Conservation (phyloP, 164 flowering plant species). For the Platanus orientalis region DNA sequence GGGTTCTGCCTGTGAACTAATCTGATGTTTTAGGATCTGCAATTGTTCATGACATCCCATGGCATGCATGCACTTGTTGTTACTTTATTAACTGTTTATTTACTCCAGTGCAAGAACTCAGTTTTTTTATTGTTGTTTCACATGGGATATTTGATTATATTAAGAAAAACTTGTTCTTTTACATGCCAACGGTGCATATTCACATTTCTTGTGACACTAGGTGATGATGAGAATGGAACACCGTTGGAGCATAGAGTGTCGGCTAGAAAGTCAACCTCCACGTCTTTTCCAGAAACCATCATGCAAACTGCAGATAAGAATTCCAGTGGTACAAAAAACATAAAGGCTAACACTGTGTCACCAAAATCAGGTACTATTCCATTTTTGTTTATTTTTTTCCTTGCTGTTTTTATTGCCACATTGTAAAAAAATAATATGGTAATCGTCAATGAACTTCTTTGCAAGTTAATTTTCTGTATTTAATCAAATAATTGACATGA, state of each 20-base stretch:
- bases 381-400: background rate
- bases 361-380: slow-evolving; percentile 35
- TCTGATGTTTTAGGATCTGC: too few species aligned
- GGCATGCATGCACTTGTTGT: too few species aligned
- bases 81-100: too few species aligned
- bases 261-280: slow-evolving; percentile 30
- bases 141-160: background rate
- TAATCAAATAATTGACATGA: too few species aligned
- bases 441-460: background rate
- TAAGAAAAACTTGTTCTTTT: background rate
- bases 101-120: too few species aligned
- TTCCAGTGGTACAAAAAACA: slow-evolving; percentile 17
- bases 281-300: slow-evolving; percentile 11
- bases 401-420: too few species aligned
- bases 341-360: slow-evolving; percentile 18
- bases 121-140: background rate
- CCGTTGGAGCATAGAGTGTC: slow-evolving; percentile 21
- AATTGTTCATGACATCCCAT: too few species aligned
- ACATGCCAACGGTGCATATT: background rate
- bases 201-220: slow-evolving; percentile 18
- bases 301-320: slow-evolving; percentile 21
- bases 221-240: slow-evolving; percentile 18
- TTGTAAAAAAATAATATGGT: background rate
- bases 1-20: too few species aligned
- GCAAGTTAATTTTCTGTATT: background rate